phyloP scores from a whole-genome alignment of 208 protist species.

The Leishmania tropica region DNA sequence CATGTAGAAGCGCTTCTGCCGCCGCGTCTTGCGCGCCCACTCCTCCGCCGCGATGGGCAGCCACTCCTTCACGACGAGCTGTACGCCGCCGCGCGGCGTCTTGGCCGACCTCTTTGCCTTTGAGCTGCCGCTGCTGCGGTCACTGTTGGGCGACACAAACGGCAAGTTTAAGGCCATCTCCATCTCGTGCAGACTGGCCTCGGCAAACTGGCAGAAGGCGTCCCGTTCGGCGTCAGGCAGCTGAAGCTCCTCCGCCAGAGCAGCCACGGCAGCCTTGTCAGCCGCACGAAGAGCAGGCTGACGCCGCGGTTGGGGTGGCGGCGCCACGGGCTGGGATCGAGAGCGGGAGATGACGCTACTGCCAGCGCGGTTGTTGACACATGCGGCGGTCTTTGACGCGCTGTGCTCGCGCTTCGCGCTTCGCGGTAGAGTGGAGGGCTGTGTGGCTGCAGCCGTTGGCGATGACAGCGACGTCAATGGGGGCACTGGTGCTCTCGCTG shows the following conservation, averaged over 20 bases:
- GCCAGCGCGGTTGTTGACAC: not conserved
- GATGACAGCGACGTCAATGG: not conserved
- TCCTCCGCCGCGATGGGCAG: constrained; percentile 63
- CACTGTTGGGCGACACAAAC: not conserved
- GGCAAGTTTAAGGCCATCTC: not conserved
- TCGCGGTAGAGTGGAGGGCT: not conserved
- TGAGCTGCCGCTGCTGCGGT: not conserved
- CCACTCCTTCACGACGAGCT: constrained; percentile 47
- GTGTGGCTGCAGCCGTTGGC: not conserved
- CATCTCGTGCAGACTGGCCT: constrained; percentile 25
- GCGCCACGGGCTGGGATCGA: not conserved
- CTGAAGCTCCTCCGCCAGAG: constrained; percentile 9
- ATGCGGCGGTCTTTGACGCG: not conserved
- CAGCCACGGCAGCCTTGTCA: not conserved
- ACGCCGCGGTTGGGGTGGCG: not conserved
- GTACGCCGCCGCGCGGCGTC: not conserved
- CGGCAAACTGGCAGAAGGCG: constrained; percentile 24
- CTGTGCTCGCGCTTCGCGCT: not conserved
- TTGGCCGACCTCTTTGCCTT: constrained; percentile 2
- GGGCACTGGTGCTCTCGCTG: not conserved
- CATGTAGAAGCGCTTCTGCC: constrained; percentile 51
- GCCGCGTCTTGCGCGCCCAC: constrained; percentile 60
- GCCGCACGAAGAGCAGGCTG: not conserved
- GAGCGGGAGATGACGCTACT: not conserved
- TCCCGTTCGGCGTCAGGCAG: constrained; percentile 13